Base-by-base conservation (phyloP, 768 basidiomycete genomes). In the Leccinum longicurvipes region DNA sequence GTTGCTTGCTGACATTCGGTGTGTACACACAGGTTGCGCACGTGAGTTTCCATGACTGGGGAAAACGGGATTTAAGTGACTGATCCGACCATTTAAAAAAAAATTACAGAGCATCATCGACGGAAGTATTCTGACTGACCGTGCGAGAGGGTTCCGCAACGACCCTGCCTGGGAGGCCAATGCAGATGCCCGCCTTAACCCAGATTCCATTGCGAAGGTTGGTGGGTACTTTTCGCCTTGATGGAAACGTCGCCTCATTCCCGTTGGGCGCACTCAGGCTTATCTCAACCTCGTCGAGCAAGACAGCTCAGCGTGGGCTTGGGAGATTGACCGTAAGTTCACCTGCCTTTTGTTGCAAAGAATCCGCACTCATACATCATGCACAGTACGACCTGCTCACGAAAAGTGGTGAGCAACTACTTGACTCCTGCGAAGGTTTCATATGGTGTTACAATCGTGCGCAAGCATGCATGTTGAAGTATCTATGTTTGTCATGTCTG, bases 301-400 rank as follows among this genome's bases (percentile, higher is more conserved):
- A 71, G 85, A 87, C 51, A 77, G 81, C 27, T 86, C 86, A 39
- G 80, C 85, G 6, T 87, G 81, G 85, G 85, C 86, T 9, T 91
- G 87, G 87, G 89, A 91, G 65, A 76, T 91, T 27, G 89, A 91
- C 59, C 74, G 88, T 89, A 64, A 74, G 87, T 73, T 3, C 49
- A 19, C 23, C 44, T 5, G 17, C 15, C 8, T 44, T 29, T 3
- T 32, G 2, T 45, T 34, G 12, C 19, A 7, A 2, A 24, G n/a
- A 29, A 48, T 34, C 25, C 12, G 6, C 29, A 12, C 31, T 52
- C 1, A 50, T 49, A 6, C 24, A n/a, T 27, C 21, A 23, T 8
- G 51, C 2, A 1, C 46, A 79, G 78, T 80, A 14, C 80, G 79
- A 44, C 78, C 79, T 46, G 80, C 79, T n/a, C 80, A 80, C 45